Conservation (phyloP, 192 early-diverging fungal genomes). For the Endogone sp. region DNA sequence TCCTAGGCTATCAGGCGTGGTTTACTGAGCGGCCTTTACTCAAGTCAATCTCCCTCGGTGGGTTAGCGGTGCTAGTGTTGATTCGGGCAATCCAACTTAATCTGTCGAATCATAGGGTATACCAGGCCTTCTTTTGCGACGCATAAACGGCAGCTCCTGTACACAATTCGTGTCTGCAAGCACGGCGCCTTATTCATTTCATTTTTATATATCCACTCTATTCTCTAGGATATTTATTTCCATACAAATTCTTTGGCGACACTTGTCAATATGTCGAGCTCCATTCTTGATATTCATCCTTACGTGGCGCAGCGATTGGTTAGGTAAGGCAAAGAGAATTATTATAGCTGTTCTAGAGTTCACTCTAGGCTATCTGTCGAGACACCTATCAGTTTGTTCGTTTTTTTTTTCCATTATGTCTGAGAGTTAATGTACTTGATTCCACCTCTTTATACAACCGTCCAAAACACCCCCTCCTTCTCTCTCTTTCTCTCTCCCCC, state of each 20-base stretch:
- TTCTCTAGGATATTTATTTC: conserved; percentile 58
- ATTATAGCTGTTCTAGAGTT: too few relatives aligned
- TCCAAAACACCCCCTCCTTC: too few relatives aligned
- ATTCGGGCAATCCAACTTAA: conserved; percentile 65
- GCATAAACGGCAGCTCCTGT: too few relatives aligned
- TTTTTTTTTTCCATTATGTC: too few relatives aligned
- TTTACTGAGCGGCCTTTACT: conserved; percentile 63
- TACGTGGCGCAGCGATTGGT: conserved; percentile 69
- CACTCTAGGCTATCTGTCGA: too few relatives aligned
- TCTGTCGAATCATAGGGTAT: conserved; percentile 61
- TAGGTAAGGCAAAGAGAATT: conserved; percentile 29
- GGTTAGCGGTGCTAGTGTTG: conserved; percentile 59
- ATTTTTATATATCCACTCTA: not conserved
- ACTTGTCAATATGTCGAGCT: conserved; percentile 60
- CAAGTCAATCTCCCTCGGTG: conserved; percentile 62
- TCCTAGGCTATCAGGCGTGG: conserved; percentile 58
- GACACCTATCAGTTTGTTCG: too few relatives aligned
- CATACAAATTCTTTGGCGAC: conserved; percentile 64
- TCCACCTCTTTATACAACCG: too few relatives aligned
- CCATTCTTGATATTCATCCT: conserved; percentile 54
- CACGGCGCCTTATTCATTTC: too few relatives aligned
- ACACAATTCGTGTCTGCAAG: too few relatives aligned
- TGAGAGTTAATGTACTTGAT: too few relatives aligned
- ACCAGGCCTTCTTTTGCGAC: too few relatives aligned
- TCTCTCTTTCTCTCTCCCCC: too few relatives aligned